phyloP scores from a whole-genome alignment of 2,329 filamentous ascomycete species.

The Ascochyta lentis region DNA sequence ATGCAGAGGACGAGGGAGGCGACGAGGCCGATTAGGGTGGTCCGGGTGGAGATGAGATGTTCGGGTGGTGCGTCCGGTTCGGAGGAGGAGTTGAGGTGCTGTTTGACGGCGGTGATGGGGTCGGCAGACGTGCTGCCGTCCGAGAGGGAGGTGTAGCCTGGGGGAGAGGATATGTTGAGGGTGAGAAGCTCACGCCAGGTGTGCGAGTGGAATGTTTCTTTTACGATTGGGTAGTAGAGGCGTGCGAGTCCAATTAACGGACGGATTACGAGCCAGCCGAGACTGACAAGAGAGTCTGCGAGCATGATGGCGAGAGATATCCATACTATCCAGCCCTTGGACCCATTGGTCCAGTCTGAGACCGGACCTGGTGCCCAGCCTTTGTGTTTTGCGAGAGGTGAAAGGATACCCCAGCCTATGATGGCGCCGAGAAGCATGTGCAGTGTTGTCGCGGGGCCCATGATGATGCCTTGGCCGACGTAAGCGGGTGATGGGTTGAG shows the following conservation, averaged over 20 bases:
- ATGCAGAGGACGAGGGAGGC: slow-evolving; percentile 82
- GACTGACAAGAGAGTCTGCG: slow-evolving; percentile 86
- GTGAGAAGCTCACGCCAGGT: slow-evolving; percentile 47
- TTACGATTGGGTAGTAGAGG: slow-evolving; percentile 45
- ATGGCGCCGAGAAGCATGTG: slow-evolving; percentile 94
- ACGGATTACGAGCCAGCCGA: slow-evolving; percentile 76
- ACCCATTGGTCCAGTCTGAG: slow-evolving; percentile 87
- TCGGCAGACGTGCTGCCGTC: slow-evolving; percentile 25
- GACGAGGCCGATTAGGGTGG: slow-evolving; percentile 76
- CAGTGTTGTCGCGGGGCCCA: slow-evolving; percentile 92
- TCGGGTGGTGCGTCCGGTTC: slow-evolving; percentile 82
- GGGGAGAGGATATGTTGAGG: slow-evolving; percentile 43
- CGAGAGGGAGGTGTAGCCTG: slow-evolving; percentile 50
- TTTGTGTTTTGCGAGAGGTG: slow-evolving; percentile 81
- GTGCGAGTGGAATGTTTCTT: slow-evolving; percentile 38
- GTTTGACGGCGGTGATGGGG: slow-evolving; percentile 41
- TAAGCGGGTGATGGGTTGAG: slow-evolving; percentile 97
- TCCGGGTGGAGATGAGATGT: slow-evolving; percentile 76
- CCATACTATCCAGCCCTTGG: slow-evolving; percentile 99
- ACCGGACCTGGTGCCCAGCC: slow-evolving; percentile 92
- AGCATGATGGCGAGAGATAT: slow-evolving; percentile 96
- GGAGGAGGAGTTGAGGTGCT: slow-evolving; percentile 31
- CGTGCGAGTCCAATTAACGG: slow-evolving; percentile 62
- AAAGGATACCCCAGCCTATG: slow-evolving; percentile 88
- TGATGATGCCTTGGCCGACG: slow-evolving; percentile 96